Percentiles rank a stretch among this genome's conserved stretches.
These are phyloP conservation scores for Styphnolobium japonicum DNA, from an alignment of 306 rosid genomes.

Conservation along the genomic window DNA sequence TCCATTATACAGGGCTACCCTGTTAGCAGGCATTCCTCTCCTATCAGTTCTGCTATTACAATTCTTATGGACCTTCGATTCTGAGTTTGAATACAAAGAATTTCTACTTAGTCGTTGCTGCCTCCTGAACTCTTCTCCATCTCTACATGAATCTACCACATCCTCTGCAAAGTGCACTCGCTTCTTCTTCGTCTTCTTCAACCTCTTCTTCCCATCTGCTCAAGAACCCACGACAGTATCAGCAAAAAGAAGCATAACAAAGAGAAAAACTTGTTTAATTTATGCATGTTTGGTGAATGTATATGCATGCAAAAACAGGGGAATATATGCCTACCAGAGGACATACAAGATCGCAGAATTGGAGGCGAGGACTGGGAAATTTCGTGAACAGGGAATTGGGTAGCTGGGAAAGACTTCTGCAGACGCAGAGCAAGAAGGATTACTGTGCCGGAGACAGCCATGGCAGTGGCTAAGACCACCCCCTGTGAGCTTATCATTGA, in stretches of 20 bases:
- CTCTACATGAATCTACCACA: slow-evolving; percentile 61
- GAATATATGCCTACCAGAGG: slow-evolving; percentile 57
- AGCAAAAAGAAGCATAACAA: background rate
- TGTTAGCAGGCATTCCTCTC: slow-evolving; percentile 79
- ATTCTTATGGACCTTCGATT: slow-evolving; percentile 29
- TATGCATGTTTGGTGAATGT: background rate
- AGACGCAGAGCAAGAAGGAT: slow-evolving; percentile 82
- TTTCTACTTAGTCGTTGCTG: slow-evolving; percentile 18
- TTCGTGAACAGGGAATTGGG: slow-evolving; percentile 38
- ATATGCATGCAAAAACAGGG: background rate
- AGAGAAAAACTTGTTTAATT: background rate
- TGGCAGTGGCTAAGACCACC: slow-evolving; percentile 89
- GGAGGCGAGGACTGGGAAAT: slow-evolving; percentile 36
- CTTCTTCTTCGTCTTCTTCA: slow-evolving; percentile 56
- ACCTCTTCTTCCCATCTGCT: slow-evolving; percentile 42
- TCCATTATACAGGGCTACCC: slow-evolving; percentile 82
- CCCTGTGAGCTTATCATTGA: slow-evolving; percentile 70
- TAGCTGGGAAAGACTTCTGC: slow-evolving; percentile 44
- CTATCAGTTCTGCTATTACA: slow-evolving; percentile 8
- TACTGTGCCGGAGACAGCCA: slow-evolving; percentile 97
- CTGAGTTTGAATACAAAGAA: slow-evolving; percentile 26
- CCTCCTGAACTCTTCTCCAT: slow-evolving; percentile 54
- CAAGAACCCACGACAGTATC: background rate
- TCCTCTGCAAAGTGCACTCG: slow-evolving; percentile 71
- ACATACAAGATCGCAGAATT: slow-evolving; percentile 73